Conservation (phyloP, 2,329 filamentous ascomycete genomes). For the Neocucurbitaria cava region DNA sequence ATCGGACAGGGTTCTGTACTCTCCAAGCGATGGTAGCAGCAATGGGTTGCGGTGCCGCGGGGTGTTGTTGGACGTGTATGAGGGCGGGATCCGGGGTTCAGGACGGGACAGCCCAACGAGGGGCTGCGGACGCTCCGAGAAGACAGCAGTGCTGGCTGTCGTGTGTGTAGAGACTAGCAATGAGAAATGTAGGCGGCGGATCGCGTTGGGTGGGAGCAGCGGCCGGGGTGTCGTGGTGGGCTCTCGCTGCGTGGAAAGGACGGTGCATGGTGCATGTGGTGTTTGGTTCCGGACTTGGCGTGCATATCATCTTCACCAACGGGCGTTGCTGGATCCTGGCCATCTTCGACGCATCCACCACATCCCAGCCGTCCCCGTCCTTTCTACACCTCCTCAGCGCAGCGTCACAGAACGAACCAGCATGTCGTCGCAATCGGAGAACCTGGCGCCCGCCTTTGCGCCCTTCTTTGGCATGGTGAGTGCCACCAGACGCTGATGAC, state of each 20-base stretch:
- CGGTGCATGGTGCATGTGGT: slow-evolving; percentile 10
- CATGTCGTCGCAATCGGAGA: slow-evolving; percentile 30
- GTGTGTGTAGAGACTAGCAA: slow-evolving; percentile 10
- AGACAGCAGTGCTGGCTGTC: slow-evolving; percentile 13
- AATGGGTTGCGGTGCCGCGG: slow-evolving; percentile 3
- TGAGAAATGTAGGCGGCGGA: slow-evolving; percentile 10
- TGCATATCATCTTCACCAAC: slow-evolving; percentile 12
- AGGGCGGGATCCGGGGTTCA: slow-evolving; percentile 13
- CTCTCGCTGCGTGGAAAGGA: slow-evolving; percentile 19
- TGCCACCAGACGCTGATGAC: slow-evolving; percentile 28
- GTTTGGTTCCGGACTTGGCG: slow-evolving; percentile 19
- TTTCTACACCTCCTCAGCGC: slow-evolving; percentile 3
- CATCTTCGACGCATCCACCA: slow-evolving; percentile 12
- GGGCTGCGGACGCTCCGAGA: slow-evolving; percentile 17
- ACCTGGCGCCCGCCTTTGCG: slow-evolving; percentile 75
- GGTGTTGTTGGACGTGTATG: slow-evolving; percentile 13
- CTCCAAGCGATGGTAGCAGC: neutral
- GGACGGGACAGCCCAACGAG: slow-evolving; percentile 30
- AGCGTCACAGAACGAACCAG: slow-evolving; percentile 6
- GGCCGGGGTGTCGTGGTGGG: slow-evolving; percentile 13
- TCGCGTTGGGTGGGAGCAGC: slow-evolving; percentile 12
- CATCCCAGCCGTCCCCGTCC: slow-evolving; percentile 3
- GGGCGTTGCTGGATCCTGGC: slow-evolving; percentile 8
- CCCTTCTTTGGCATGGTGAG: slow-evolving; percentile 88
- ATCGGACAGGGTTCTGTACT: neutral